Conservation (phyloP, 495 filamentous ascomycete genomes). For the Pseudomonodictys pantanalensis region DNA sequence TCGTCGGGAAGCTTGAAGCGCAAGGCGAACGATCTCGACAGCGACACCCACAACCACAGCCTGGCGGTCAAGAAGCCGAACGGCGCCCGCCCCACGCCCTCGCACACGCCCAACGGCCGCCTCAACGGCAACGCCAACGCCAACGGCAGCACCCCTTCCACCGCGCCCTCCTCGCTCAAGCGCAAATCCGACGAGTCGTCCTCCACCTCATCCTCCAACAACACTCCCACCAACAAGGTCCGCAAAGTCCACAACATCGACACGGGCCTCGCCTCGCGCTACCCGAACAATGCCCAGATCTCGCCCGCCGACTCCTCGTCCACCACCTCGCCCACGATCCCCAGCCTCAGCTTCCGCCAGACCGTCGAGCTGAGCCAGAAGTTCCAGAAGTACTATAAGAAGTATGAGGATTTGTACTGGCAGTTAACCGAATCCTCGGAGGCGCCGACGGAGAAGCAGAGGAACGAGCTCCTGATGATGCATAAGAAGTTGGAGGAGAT, state of each 20-base stretch:
- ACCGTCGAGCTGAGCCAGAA: conserved; percentile 32
- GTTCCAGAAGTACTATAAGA: conserved; percentile 35
- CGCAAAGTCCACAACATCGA: conserved; percentile 29
- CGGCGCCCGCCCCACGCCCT: conserved; percentile 19
- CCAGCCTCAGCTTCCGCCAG: conserved; percentile 33
- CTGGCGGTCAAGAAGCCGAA: conserved; percentile 27
- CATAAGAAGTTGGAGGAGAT: conserved; percentile 36
- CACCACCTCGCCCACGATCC: conserved; percentile 19
- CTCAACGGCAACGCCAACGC: conserved; percentile 18
- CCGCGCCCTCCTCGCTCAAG: conserved; percentile 32
- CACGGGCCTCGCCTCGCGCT: conserved; percentile 25
- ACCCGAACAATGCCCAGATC: conserved; percentile 12
- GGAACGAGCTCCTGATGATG: conserved; percentile 30
- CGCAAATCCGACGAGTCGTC: conserved; percentile 27
- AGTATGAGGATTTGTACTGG: conserved; percentile 33
- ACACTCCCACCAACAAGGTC: conserved; percentile 17
- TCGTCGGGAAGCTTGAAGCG: conserved; percentile 34
- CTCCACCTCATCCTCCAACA: conserved; percentile 15
- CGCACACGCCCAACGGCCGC: conserved; percentile 19
- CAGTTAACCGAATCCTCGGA: conserved; percentile 20
- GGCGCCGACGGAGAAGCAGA: conserved; percentile 22
- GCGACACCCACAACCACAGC: conserved; percentile 28
- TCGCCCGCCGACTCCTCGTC: conserved; percentile 24
- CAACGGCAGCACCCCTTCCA: no score
- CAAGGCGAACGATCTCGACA: conserved; percentile 35